These are phyloP conservation scores for Diaporthe sp. DNA, from an alignment of 2,329 filamentous ascomycete species.

Conservation along the genomic window DNA sequence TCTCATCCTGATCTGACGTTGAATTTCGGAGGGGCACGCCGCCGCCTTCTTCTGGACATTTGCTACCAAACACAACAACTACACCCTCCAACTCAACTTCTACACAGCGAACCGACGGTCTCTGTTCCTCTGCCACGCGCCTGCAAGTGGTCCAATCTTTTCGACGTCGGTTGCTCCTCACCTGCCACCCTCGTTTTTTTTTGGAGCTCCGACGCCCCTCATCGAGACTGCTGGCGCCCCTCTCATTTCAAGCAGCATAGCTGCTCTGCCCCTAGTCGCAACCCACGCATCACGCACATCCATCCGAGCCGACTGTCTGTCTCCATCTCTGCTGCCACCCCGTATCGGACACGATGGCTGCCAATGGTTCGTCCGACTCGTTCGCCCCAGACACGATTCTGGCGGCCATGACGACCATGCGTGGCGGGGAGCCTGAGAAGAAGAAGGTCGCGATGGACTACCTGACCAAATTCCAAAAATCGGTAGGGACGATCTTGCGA, in stretches of 20 bases:
- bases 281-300: conserved; percentile 39
- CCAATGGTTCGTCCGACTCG: conserved; percentile 72
- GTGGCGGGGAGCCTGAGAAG: conserved; percentile 85
- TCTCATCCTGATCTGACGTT: conserved; percentile 33
- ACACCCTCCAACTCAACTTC: background rate
- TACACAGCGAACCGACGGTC: background rate
- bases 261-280: conserved; percentile 32
- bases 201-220: background rate
- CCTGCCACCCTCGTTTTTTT: conserved; percentile 24
- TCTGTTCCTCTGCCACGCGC: conserved; percentile 5
- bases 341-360: conserved; percentile 67
- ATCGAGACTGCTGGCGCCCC: conserved; percentile 28
- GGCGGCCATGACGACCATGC: conserved; percentile 91
- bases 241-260: conserved; percentile 28
- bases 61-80: background rate
- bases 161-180: background rate
- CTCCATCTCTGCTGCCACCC: conserved; percentile 36
- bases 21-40: conserved; percentile 34
- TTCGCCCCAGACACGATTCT: conserved; percentile 83
- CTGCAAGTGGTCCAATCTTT: conserved; percentile 18
- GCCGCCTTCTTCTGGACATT: conserved; percentile 16
- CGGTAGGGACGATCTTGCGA: conserved; percentile 66
- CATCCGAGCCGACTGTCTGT: conserved; percentile 37
- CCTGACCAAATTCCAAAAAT: conserved; percentile 97
- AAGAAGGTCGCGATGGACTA: conserved; percentile 86